Conservation (phyloP, 75 land plant genomes). For the Gnetum montanum region DNA sequence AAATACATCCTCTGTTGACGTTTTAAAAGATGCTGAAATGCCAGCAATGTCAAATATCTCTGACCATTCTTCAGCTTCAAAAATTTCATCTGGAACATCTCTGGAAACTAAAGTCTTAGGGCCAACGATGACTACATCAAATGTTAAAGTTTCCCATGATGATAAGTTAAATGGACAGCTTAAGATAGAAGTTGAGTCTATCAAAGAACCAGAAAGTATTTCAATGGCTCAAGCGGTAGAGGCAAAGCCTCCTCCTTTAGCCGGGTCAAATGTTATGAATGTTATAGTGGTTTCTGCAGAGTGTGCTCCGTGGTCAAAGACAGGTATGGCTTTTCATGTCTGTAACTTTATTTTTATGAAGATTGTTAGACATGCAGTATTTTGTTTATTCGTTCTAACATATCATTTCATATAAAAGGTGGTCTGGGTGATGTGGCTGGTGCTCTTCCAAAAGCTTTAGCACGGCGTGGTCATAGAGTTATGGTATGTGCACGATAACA, state of each 20-base stretch:
- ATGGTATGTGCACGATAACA: no score
- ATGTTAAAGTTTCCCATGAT: not conserved
- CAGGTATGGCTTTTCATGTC: conserved; percentile 42
- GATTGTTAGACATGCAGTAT: not conserved
- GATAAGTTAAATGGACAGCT: not conserved
- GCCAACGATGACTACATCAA: not conserved
- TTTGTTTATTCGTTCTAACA: not conserved
- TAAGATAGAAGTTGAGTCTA: conserved; percentile 7
- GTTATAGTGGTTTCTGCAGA: conserved; percentile 78
- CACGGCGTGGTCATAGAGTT: conserved; percentile 89
- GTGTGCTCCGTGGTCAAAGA: conserved; percentile 99
- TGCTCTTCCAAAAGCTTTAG: conserved; percentile 92
- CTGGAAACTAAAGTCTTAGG: not conserved
- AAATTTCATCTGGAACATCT: not conserved
- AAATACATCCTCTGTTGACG: not conserved
- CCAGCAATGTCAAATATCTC: not conserved
- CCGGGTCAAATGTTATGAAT: conserved; percentile 89
- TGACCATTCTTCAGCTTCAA: conserved; percentile 4
- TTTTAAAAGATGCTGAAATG: not conserved
- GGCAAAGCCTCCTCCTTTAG: conserved; percentile 64
- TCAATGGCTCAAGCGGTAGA: conserved; percentile 12
- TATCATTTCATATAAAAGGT: conserved; percentile 45
- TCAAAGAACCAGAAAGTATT: no score
- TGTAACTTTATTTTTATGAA: not conserved
- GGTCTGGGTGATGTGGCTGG: conserved; percentile 98